These are phyloP conservation scores for Mitragyna speciosa DNA, from an alignment of 257 asterid genomes.

Conservation along the genomic window DNA sequence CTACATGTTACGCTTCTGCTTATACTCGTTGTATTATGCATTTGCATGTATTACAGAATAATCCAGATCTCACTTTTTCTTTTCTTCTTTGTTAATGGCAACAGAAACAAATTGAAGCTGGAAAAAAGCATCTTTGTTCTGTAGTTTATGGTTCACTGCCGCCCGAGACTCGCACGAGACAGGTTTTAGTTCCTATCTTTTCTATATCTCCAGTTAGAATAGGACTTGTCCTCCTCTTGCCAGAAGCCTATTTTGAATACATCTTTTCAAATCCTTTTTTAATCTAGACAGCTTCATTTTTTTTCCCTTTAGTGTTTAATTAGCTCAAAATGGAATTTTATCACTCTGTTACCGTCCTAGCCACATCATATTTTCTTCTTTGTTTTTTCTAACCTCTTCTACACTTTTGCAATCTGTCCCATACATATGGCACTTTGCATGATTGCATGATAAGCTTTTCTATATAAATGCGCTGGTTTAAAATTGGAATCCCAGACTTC, in stretches of 20 bases:
- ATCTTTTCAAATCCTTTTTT: conserved; percentile 1
- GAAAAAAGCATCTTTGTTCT: conserved; percentile 78
- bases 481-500: background rate
- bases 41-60: conserved; percentile 1
- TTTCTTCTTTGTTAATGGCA: conserved; percentile 17
- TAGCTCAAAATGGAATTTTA: background rate
- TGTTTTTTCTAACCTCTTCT: background rate
- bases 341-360: background rate
- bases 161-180: conserved; percentile 91
- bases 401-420: background rate
- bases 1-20: background rate
- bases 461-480: background rate
- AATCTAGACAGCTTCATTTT: background rate
- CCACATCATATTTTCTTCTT: background rate
- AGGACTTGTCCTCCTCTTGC: conserved; percentile 12
- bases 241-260: background rate
- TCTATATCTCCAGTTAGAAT: conserved; percentile 16
- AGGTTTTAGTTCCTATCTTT: conserved; percentile 53
- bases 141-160: conserved; percentile 98
- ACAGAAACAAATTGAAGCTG: conserved; percentile 72
- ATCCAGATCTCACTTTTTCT: background rate
- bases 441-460: background rate
- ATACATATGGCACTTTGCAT: background rate
- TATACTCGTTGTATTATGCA: conserved; percentile 10
- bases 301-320: background rate